Evolutionary conservation across 192 early-diverging fungal species (phyloP).

Genomic region (Mortierella claussenii): DNA sequence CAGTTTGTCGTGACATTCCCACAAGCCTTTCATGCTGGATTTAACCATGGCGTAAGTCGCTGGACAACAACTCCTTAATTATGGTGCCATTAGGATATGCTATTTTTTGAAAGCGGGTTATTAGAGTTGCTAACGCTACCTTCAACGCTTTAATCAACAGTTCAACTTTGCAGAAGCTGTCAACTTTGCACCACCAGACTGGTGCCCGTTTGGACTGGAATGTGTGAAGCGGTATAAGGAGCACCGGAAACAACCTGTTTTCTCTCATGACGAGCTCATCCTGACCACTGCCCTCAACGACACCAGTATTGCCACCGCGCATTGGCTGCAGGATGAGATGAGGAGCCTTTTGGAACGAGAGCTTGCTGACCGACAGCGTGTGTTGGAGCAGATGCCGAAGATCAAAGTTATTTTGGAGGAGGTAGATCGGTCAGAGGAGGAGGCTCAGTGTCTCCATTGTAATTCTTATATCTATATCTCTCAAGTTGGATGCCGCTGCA

Average conservation of each 20-base stretch:
- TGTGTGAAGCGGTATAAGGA: conserved; percentile 86
- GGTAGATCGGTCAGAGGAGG: conserved; percentile 65
- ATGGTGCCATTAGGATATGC: no score
- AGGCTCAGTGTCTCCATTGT: conserved; percentile 73
- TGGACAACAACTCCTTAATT: no score
- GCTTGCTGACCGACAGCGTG: conserved; percentile 1
- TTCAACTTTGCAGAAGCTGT: conserved; percentile 97
- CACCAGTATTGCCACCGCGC: conserved; percentile 33
- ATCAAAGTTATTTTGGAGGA: conserved; percentile 51
- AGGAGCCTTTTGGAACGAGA: conserved; percentile 32
- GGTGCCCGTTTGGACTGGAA: conserved; percentile 82
- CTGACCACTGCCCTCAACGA: conserved; percentile 63
- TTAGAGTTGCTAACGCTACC: neutral
- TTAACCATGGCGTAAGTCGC: conserved; percentile 89
- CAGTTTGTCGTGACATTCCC: conserved; percentile 97
- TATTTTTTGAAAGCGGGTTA: no score
- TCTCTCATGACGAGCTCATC: conserved; percentile 94
- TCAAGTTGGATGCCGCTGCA: conserved; percentile 69
- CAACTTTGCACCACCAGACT: conserved; percentile 94
- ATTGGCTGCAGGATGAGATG: conserved; percentile 46
- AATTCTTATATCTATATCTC: conserved; percentile 82
- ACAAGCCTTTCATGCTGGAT: conserved; percentile 93
- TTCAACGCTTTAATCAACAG: conserved; percentile 23
- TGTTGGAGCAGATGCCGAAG: conserved; percentile 11
- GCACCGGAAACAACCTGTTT: conserved; percentile 84